Conservation (phyloP, 2,329 filamentous ascomycete genomes). For the Aspergillus alliaceus region DNA sequence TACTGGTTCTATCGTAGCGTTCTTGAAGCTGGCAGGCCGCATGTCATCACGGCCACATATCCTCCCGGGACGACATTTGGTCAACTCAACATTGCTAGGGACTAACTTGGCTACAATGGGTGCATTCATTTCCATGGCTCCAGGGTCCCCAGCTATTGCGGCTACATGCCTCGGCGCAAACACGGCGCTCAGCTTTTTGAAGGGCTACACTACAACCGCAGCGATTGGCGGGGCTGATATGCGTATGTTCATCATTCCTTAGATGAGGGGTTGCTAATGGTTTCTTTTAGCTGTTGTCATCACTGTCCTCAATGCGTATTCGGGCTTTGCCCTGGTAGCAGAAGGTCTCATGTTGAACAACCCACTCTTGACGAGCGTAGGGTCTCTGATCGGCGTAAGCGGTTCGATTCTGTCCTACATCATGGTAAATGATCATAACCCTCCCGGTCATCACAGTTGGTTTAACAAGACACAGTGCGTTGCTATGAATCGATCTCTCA, state of each 20-base stretch:
- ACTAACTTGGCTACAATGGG: slow-evolving; percentile 81
- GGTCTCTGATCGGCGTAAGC: slow-evolving; percentile 82
- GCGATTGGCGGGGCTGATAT: slow-evolving; percentile 93
- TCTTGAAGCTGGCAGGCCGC: slow-evolving; percentile 78
- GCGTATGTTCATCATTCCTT: slow-evolving; percentile 49
- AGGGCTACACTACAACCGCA: slow-evolving; percentile 83
- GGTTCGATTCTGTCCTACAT: slow-evolving; percentile 88
- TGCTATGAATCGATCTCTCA: slow-evolving; percentile 88
- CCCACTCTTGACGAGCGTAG: slow-evolving; percentile 78
- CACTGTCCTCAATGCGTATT: slow-evolving; percentile 87
- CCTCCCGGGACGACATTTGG: slow-evolving; percentile 70
- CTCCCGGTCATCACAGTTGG: not conserved
- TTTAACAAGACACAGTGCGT: slow-evolving; percentile 56
- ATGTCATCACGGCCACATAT: slow-evolving; percentile 77
- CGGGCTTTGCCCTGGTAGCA: slow-evolving; percentile 83
- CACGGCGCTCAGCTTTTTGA: slow-evolving; percentile 74
- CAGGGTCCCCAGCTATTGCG: slow-evolving; percentile 74
- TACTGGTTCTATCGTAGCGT: slow-evolving; percentile 85
- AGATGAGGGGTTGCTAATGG: slow-evolving; percentile 22
- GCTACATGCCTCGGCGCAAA: slow-evolving; percentile 76
- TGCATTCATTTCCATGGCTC: slow-evolving; percentile 77
- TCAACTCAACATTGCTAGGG: slow-evolving; percentile 74
- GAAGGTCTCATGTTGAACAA: slow-evolving; percentile 93
- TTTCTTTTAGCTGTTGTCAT: slow-evolving; percentile 73
- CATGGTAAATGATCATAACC: slow-evolving; percentile 42